Conservation (phyloP, 192 early-diverging fungal species). For the Piromyces finnis region DNA sequence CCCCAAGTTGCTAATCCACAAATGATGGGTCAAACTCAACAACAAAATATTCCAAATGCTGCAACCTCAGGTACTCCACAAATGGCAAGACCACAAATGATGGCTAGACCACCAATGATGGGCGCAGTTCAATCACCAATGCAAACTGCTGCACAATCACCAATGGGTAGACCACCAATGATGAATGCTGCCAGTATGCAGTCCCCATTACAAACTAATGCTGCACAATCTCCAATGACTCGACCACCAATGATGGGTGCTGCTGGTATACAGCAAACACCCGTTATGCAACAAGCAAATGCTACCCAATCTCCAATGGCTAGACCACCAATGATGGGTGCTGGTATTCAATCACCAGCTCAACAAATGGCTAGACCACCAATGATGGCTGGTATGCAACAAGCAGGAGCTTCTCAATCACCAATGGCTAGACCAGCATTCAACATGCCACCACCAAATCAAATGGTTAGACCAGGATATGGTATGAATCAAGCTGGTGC, state of each 20-base stretch:
- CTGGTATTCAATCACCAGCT: conserved; percentile 6
- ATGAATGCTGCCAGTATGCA: conserved; percentile 6
- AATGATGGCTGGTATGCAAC: not conserved
- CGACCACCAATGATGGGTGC: conserved; percentile 6
- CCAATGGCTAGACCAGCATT: conserved; percentile 5
- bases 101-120: conserved; percentile 4
- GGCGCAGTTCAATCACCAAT: not conserved
- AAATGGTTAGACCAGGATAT: not conserved
- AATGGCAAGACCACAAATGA: conserved; percentile 6
- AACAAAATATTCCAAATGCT: not conserved
- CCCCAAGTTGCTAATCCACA: not conserved
- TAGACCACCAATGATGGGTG: conserved; percentile 19
- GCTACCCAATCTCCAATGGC: conserved; percentile 3
- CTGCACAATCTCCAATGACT: conserved; percentile 14
- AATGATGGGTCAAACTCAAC: conserved; percentile 1
- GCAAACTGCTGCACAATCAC: not conserved
- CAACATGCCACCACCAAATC: not conserved
- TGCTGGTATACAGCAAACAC: conserved; percentile 7
- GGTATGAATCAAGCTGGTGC: conserved; percentile 1
- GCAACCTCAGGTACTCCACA: conserved; percentile 8
- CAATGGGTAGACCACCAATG: conserved; percentile 8
- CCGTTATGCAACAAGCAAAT: conserved; percentile 6
- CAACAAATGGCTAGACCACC: conserved; percentile 4
- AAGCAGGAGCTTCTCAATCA: not conserved
- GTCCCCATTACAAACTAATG: conserved; percentile 9